Evolutionary conservation across 805 yeast genomes (phyloP).

Genomic region (Metahyphopichia silvanorum): DNA sequence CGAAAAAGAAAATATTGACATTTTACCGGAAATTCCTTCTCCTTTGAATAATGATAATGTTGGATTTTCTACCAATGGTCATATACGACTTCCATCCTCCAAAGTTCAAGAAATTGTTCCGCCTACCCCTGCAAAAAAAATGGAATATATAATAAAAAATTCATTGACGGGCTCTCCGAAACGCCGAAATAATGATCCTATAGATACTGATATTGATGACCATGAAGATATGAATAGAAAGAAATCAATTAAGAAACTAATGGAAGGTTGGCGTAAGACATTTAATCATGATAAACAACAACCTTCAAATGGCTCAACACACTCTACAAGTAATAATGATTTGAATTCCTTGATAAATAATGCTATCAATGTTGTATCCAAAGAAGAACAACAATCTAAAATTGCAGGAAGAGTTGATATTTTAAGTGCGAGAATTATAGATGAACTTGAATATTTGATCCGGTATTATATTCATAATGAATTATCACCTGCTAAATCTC

Average conservation of each 20-base stretch:
- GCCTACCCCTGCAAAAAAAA: constrained; percentile 64
- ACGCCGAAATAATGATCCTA: not conserved
- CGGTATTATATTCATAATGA: constrained; percentile 37
- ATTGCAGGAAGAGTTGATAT: constrained; percentile 51
- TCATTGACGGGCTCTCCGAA: constrained; percentile 9
- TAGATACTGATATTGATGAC: constrained; percentile 2
- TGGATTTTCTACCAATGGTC: constrained; percentile 51
- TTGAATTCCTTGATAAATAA: constrained; percentile 13
- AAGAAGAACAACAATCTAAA: constrained; percentile 9
- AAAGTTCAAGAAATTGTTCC: constrained; percentile 49
- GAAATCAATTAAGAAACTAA: constrained; percentile 32
- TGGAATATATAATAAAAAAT: constrained; percentile 36
- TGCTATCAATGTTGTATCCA: constrained; percentile 11
- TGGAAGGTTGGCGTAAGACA: constrained; percentile 41
- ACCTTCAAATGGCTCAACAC: not conserved
- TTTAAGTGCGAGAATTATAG: constrained; percentile 66
- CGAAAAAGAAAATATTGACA: not conserved
- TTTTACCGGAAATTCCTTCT: constrained; percentile 1
- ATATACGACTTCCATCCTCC: constrained; percentile 49
- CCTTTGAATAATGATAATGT: constrained; percentile 4
- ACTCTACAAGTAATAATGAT: constrained; percentile 6
- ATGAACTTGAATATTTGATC: constrained; percentile 59
- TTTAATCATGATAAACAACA: constrained; percentile 12
- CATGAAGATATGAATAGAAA: constrained; percentile 23
- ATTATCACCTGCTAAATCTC: constrained; percentile 5